These are phyloP conservation scores for Brassica nigra DNA, from an alignment of 345 rosid genomes.

Conservation along the genomic window DNA sequence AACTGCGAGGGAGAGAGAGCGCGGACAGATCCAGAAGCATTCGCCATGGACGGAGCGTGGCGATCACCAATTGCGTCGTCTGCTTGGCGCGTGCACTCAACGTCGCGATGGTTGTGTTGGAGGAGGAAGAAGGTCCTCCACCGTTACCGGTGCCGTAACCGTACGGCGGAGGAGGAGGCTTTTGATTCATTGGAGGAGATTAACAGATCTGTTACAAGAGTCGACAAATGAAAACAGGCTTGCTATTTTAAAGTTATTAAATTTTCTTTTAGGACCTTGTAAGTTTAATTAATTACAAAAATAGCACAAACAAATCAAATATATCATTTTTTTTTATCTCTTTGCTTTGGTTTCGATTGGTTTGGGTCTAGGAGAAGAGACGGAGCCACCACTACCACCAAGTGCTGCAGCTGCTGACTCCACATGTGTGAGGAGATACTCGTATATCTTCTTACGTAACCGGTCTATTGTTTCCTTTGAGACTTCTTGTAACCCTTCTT, in stretches of 20 bases:
- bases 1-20: constrained; percentile 59
- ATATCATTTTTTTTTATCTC: constrained; percentile 25
- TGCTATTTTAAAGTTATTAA: neutral
- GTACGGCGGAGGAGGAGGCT: constrained; percentile 42
- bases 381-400: constrained; percentile 63
- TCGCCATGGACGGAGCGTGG: constrained; percentile 82
- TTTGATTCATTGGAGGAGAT: constrained; percentile 29
- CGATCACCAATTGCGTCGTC: constrained; percentile 47
- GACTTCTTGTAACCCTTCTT: constrained; percentile 51
- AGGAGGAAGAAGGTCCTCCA: constrained; percentile 24
- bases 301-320: neutral
- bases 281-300: constrained; percentile 14
- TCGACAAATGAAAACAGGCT: neutral
- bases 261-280: constrained; percentile 24
- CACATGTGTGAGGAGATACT: constrained; percentile 84
- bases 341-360: constrained; percentile 54
- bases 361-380: constrained; percentile 48
- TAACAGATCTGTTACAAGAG: constrained; percentile 29
- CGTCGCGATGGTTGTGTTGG: constrained; percentile 38
- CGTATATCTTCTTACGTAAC: constrained; percentile 86
- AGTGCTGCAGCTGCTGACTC: constrained; percentile 96
- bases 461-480: constrained; percentile 66
- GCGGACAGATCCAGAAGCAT: constrained; percentile 54
- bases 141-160: constrained; percentile 43
- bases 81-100: constrained; percentile 57